Conservation (phyloP, 148 eudicot species). For the Dianthus caryophyllus region DNA sequence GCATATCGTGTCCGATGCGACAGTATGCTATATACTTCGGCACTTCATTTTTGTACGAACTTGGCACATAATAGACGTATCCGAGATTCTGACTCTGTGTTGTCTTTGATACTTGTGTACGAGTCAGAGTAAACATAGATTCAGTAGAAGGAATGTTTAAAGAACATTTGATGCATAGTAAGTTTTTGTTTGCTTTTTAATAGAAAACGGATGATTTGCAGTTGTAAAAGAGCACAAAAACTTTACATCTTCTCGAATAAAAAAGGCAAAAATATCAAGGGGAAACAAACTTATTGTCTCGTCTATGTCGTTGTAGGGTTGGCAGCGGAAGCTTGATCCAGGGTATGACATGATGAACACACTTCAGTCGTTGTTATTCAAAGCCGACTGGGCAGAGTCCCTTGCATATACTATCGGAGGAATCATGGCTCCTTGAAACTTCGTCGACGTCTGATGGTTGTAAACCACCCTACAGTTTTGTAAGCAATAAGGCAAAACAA, state of each 20-base stretch:
- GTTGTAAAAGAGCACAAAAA: not conserved
- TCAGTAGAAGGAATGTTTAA: too few species aligned
- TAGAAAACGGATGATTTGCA: too few species aligned
- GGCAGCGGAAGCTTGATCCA: conserved; percentile 96
- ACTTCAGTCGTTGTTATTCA: conserved; percentile 66
- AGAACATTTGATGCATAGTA: too few species aligned
- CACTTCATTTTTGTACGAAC: too few species aligned
- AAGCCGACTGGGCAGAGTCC: conserved; percentile 77
- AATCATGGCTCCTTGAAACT: conserved; percentile 70
- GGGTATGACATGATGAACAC: conserved; percentile 86
- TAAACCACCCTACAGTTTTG: conserved; percentile 21
- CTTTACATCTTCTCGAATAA: too few species aligned
- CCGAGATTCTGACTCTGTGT: too few species aligned
- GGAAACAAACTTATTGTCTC: not conserved
- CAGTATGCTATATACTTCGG: too few species aligned
- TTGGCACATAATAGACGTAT: too few species aligned
- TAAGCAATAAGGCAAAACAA: conserved; percentile 23
- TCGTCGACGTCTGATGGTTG: conserved; percentile 8
- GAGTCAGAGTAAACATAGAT: too few species aligned
- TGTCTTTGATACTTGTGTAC: too few species aligned
- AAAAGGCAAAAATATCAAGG: not conserved
- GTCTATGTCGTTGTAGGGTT: conserved; percentile 47
- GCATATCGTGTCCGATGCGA: too few species aligned
- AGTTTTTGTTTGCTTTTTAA: too few species aligned
- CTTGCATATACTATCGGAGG: conserved; percentile 84